Evolutionary conservation across 139 green algal genomes (phyloP).

Genomic region (Coccomyxa sp.): DNA sequence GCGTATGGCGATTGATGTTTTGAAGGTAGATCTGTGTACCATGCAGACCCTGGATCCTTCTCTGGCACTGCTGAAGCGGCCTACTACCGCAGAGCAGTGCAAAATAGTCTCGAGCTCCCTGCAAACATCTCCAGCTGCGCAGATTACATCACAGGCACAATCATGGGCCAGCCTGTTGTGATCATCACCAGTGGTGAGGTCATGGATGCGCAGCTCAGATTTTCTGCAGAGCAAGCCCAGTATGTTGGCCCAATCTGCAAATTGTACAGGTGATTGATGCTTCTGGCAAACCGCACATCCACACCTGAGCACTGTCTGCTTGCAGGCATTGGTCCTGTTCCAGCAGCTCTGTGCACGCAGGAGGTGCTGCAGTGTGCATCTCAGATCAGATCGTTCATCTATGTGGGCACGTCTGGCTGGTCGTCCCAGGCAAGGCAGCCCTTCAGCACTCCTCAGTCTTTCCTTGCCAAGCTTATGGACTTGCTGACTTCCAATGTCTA

Average conservation of each 20-base stretch:
- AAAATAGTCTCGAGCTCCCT: background rate
- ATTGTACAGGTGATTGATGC: too few relatives aligned
- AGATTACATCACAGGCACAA: background rate
- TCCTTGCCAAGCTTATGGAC: background rate
- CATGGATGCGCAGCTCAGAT: background rate
- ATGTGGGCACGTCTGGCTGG: background rate
- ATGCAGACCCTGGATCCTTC: background rate
- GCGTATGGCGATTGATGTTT: background rate
- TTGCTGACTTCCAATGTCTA: background rate
- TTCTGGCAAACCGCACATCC: too few relatives aligned
- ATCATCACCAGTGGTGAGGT: background rate
- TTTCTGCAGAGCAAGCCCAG: background rate
- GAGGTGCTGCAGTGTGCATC: background rate
- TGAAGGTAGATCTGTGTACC: background rate
- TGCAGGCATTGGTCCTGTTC: background rate
- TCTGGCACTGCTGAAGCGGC: background rate
- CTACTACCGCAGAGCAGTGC: background rate
- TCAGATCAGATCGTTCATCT: background rate
- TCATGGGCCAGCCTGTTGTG: background rate
- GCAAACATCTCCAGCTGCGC: background rate
- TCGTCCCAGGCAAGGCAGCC: background rate
- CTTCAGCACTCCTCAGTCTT: background rate
- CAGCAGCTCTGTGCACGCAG: background rate
- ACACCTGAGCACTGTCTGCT: too few relatives aligned
- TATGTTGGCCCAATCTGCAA: background rate